These are phyloP conservation scores for Tuber borchii DNA, from an alignment of 495 filamentous ascomycete genomes.

Conservation along the genomic window DNA sequence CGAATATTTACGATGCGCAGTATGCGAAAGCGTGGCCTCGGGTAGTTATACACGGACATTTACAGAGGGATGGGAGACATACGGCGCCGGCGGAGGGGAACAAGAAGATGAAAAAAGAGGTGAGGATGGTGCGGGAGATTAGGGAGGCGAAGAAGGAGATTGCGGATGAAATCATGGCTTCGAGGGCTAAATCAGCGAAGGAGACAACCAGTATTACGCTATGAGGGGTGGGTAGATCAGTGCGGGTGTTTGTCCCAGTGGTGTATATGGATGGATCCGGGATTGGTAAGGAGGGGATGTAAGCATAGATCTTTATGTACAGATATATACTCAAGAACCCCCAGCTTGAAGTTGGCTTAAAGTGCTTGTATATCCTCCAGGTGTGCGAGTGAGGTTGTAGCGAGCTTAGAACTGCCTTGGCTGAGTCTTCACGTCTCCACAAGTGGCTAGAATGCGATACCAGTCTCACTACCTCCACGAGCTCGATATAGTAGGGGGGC, in stretches of 20 bases:
- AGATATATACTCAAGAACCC: constrained; percentile 12
- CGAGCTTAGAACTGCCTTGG: neutral
- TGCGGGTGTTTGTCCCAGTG: neutral
- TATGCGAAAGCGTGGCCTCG: constrained; percentile 63
- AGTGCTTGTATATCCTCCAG: neutral
- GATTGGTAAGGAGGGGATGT: constrained; percentile 7
- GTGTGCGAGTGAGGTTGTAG: neutral
- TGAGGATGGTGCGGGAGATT: neutral
- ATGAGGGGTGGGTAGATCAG: neutral
- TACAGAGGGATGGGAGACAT: constrained; percentile 29
- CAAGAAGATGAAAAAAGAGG: neutral
- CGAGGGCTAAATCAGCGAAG: neutral
- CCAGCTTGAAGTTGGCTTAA: neutral
- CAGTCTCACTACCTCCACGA: neutral
- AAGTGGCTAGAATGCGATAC: neutral
- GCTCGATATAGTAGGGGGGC: neutral
- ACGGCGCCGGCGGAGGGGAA: constrained; percentile 19
- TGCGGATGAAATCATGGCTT: neutral
- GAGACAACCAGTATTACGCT: neutral
- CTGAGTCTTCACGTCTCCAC: neutral
- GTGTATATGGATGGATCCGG: constrained; percentile 14
- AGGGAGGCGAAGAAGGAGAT: neutral
- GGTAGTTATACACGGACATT: constrained; percentile 56
- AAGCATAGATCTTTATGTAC: constrained; percentile 15
- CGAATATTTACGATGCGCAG: constrained; percentile 57